Evolutionary conservation across 106 monocot species (phyloP).

Genomic region (Iris macrosiphon): DNA sequence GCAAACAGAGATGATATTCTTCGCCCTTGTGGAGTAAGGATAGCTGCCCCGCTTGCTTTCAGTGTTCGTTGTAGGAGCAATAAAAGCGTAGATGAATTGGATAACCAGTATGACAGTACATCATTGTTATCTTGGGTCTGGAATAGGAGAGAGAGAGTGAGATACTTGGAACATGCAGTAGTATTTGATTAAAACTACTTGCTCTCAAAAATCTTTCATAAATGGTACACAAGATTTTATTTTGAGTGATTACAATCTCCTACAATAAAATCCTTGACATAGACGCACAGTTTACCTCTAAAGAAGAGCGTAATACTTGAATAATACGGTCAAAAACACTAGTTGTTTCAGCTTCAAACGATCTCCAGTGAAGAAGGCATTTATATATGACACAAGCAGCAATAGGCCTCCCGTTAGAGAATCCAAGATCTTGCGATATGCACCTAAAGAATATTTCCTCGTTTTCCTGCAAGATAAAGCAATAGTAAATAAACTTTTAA

Average conservation of each 20-base stretch:
- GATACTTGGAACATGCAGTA: neutral
- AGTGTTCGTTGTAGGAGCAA: slow-evolving; percentile 70
- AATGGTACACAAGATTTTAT: neutral
- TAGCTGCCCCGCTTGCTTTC: slow-evolving; percentile 72
- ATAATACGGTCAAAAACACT: slow-evolving; percentile 81
- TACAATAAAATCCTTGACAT: slow-evolving; percentile 1
- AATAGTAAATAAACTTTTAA: neutral
- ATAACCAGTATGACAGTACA: slow-evolving; percentile 70
- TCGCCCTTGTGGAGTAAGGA: slow-evolving; percentile 54
- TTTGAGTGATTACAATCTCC: neutral
- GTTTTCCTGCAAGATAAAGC: slow-evolving; percentile 53
- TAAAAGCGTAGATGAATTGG: slow-evolving; percentile 73
- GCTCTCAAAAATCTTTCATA: neutral
- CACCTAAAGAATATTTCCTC: slow-evolving; percentile 75
- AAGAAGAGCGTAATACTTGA: slow-evolving; percentile 63
- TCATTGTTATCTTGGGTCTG: slow-evolving; percentile 76
- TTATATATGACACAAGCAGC: slow-evolving; percentile 87
- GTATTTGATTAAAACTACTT: no score
- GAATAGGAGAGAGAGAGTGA: neutral
- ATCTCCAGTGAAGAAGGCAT: slow-evolving; percentile 95
- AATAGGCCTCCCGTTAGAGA: slow-evolving; percentile 69
- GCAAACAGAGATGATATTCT: slow-evolving; percentile 62
- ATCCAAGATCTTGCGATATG: slow-evolving; percentile 78
- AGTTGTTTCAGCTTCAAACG: slow-evolving; percentile 93
- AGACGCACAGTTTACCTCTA: slow-evolving; percentile 53